phyloP scores from a whole-genome alignment of 441 rosid genomes.

The Geranium incanum region DNA sequence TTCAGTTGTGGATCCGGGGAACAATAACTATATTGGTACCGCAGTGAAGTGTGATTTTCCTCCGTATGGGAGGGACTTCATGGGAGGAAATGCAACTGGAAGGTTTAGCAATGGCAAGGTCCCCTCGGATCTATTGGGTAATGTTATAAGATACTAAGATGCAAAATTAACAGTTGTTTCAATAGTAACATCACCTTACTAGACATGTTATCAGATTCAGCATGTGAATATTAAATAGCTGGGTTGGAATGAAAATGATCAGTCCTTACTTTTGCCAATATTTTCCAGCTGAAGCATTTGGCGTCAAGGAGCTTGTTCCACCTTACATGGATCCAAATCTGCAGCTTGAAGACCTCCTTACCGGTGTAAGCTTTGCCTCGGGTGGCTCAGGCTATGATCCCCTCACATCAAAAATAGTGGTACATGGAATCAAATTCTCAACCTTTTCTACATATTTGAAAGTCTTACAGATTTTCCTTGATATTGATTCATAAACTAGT shows the following conservation, averaged over 20 bases:
- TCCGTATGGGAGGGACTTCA: constrained; percentile 29
- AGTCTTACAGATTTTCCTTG: background rate
- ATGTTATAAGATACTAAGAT: background rate
- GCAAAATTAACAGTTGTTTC: background rate
- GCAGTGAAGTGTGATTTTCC: constrained; percentile 22
- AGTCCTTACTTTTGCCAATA: background rate
- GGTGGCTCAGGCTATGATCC: constrained; percentile 21
- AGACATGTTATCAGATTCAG: background rate
- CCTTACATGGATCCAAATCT: constrained; percentile 23
- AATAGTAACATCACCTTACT: background rate
- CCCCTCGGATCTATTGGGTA: constrained; percentile 26
- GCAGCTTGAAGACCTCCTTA: constrained; percentile 20
- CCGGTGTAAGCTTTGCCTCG: constrained; percentile 26
- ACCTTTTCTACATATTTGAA: background rate
- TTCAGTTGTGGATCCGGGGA: constrained; percentile 29
- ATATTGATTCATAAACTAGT: constrained; percentile 21
- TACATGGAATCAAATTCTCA: background rate
- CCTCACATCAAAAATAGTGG: constrained; percentile 8
- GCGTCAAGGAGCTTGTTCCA: constrained; percentile 18
- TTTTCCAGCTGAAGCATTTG: constrained; percentile 20
- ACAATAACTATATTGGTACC: constrained; percentile 22
- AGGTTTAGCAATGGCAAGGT: constrained; percentile 28
- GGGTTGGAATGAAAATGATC: background rate
- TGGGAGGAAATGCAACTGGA: constrained; percentile 23
- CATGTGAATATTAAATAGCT: background rate